These are phyloP conservation scores for Diplodia intermedia DNA, from an alignment of 2,329 filamentous ascomycete species.

Conservation along the genomic window DNA sequence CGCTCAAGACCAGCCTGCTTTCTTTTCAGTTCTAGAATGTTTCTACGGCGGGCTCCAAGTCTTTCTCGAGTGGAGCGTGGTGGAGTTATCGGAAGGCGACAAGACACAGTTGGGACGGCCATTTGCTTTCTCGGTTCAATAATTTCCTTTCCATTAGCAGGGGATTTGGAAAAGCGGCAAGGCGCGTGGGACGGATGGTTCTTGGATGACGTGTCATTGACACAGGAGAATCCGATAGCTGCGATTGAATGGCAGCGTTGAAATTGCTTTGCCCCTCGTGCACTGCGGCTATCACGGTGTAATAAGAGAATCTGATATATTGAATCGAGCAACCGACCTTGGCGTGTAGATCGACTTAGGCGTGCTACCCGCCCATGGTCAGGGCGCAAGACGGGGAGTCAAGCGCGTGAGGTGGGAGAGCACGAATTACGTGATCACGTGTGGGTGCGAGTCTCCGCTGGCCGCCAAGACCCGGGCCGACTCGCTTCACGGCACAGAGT, in stretches of 20 bases:
- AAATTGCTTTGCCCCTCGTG: slow-evolving; percentile 14
- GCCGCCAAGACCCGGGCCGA: slow-evolving; percentile 19
- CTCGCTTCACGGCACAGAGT: slow-evolving; percentile 31
- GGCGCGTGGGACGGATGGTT: slow-evolving; percentile 10
- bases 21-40: background rate
- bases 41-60: background rate
- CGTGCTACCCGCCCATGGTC: background rate
- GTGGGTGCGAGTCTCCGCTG: background rate
- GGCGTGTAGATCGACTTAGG: background rate
- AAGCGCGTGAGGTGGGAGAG: background rate
- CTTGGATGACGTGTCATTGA: slow-evolving; percentile 14
- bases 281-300: background rate
- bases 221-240: slow-evolving; percentile 23
- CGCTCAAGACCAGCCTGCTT: slow-evolving; percentile 13
- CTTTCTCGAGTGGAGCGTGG: slow-evolving; percentile 12
- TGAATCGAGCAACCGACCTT: background rate
- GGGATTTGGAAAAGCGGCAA: slow-evolving; percentile 28
- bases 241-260: slow-evolving; percentile 10
- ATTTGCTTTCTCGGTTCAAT: slow-evolving; percentile 16
- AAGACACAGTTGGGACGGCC: slow-evolving; percentile 25
- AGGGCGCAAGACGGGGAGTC: background rate
- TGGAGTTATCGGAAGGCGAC: slow-evolving; percentile 4
- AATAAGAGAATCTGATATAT: background rate
- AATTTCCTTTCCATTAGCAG: slow-evolving; percentile 20
- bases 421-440: slow-evolving; percentile 5